Evolutionary conservation across 2,329 filamentous ascomycete genomes (phyloP).

Genomic region (Fusarium luffae): DNA sequence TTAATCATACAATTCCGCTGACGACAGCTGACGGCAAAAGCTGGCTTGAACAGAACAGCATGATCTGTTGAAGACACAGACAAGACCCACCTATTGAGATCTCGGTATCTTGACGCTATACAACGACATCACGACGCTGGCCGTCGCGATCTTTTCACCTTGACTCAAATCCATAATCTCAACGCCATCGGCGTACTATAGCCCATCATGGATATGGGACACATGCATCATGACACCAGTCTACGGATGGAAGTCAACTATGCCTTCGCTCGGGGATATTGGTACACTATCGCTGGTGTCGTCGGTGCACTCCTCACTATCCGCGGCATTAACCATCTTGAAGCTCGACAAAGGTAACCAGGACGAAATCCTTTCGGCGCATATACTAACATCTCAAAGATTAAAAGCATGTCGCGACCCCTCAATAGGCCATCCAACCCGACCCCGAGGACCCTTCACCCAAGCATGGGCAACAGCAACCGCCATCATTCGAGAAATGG

Average conservation of each 20-base stretch:
- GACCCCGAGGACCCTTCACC: constrained; percentile 57
- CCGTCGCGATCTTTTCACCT: neutral
- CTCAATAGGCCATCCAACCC: constrained; percentile 62
- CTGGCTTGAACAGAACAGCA: neutral
- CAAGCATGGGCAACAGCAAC: constrained; percentile 69
- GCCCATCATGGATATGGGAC: constrained; percentile 49
- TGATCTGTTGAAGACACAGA: constrained; percentile 1
- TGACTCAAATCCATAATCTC: neutral
- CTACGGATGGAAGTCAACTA: constrained; percentile 58
- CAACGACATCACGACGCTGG: constrained; percentile 6
- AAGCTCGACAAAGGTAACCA: constrained; percentile 55
- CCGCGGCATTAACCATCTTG: constrained; percentile 57
- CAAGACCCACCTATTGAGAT: neutral
- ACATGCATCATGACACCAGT: constrained; percentile 46
- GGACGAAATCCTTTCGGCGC: too few relatives aligned
- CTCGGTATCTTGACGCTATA: neutral
- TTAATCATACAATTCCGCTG: neutral
- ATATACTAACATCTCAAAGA: constrained; percentile 51
- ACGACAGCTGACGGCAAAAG: neutral
- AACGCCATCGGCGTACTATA: constrained; percentile 1
- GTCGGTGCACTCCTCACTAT: constrained; percentile 56
- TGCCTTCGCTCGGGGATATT: constrained; percentile 65
- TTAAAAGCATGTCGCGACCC: constrained; percentile 57
- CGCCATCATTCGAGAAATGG: constrained; percentile 65
- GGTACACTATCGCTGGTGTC: constrained; percentile 67